These are phyloP conservation scores for Centrapalus pauciflorus DNA, from an alignment of 129 eudicot species.

Conservation along the genomic window DNA sequence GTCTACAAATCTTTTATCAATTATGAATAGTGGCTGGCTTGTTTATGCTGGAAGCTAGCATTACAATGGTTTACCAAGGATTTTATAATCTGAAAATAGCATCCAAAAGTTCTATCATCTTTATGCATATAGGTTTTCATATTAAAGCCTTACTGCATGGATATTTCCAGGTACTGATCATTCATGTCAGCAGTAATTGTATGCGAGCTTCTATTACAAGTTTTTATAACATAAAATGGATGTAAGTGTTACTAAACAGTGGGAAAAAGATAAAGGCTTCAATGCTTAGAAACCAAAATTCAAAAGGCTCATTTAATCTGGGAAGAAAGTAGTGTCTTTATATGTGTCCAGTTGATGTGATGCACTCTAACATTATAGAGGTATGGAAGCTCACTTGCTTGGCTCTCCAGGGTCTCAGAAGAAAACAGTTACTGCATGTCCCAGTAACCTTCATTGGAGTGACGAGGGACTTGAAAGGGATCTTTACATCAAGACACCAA, in stretches of 20 bases:
- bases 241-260: neutral
- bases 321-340: neutral
- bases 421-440: constrained; percentile 45
- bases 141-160: neutral
- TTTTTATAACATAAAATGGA: no score
- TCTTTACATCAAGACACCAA: constrained; percentile 71
- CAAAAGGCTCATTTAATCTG: constrained; percentile 8
- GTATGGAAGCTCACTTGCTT: neutral
- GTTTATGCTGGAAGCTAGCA: neutral
- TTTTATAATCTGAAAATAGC: neutral
- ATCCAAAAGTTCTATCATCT: neutral
- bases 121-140: neutral
- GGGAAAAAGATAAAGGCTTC: neutral
- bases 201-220: neutral
- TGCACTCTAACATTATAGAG: constrained; percentile 9
- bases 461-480: constrained; percentile 81
- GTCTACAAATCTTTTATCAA: neutral
- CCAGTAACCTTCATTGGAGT: constrained; percentile 58
- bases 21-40: neutral
- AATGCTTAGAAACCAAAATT: neutral
- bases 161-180: neutral
- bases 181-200: neutral
- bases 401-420: constrained; percentile 43
- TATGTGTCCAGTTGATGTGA: constrained; percentile 12
- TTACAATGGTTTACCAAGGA: neutral